These are phyloP conservation scores for Blepharisma stoltei DNA, from an alignment of 73 alveolate species.

Conservation along the genomic window DNA sequence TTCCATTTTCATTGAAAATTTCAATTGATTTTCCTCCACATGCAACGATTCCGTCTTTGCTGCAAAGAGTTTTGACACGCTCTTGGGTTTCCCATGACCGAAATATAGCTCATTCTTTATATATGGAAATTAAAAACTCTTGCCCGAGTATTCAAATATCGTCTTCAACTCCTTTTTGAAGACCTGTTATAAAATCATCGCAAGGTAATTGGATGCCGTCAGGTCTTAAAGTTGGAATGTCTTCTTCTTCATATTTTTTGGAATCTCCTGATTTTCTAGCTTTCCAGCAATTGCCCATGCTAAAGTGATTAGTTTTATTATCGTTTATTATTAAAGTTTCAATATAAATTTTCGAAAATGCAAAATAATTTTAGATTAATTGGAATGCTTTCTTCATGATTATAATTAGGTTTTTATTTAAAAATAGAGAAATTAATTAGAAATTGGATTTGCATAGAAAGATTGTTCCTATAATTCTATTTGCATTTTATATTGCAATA, in stretches of 20 bases:
- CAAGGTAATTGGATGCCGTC: background rate
- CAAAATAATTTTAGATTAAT: no score
- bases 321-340: no score
- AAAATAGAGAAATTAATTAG: no score
- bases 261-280: background rate
- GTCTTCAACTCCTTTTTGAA: background rate
- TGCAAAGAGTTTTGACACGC: background rate
- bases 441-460: no score
- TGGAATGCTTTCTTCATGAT: no score
- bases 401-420: no score
- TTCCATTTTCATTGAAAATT: background rate
- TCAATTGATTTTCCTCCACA: background rate
- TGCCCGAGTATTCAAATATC: background rate
- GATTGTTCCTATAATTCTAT: no score
- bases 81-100: background rate
- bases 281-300: conserved; percentile 16
- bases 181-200: conserved; percentile 10
- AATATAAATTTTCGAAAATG: no score
- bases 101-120: background rate
- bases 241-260: background rate
- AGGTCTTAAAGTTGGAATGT: background rate
- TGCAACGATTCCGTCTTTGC: background rate
- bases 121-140: background rate
- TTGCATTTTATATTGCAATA: no score
- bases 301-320: no score